Base-by-base conservation (phyloP, 345 rosid species). In the Eucalyptus dawsonii region DNA sequence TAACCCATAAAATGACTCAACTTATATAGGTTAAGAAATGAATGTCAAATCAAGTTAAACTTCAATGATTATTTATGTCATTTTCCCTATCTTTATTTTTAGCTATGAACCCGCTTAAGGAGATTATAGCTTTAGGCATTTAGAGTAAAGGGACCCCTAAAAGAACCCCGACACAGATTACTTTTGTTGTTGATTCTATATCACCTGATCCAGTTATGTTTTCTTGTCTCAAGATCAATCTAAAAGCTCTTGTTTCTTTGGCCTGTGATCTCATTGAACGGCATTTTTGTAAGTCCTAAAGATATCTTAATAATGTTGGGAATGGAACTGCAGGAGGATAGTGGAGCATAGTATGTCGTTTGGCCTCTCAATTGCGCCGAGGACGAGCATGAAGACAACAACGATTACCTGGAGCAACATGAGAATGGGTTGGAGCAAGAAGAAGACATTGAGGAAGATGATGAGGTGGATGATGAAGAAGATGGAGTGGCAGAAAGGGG, bases 281-380 rank as follows among this genome's bases (percentile, higher is more conserved):
- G 80, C 80, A 69, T 69, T 25, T 34, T 34, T 69, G 19, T 34
- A 17, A 34, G 80, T 34, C 24, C 44, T 40, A 67, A 17, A 40
- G 22, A n/a, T 21, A 29, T 51, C 65, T 86, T 29, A 6, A 29
- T 25, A 56, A 51, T 50, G 10, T 31, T 76, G 49, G n/a, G 25
- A 24, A 27, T 34, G 29, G 50, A 54, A 53, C 3, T 85, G 80
- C 49, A 95, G 97, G 95, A 93, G 92, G 98, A 94, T 90, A 87
- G 94, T 90, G 96, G 97, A 51, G 95, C 97, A 6, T 96, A 97
- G 86, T 97, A 93, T 87, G 92, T 95, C 29, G 95, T 96, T 47
- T 93, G 93, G 88, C 98, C 98, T 3, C 95, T 95, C 12, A 96
- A 88, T 86, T 89, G 89, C 7, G 94, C 98, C 12, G 98, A 95